Evolutionary conservation across 441 rosid species (phyloP), one percentile per base, ranked within the genome.

Genomic region (Pelargonium myrrhifolium): DNA sequence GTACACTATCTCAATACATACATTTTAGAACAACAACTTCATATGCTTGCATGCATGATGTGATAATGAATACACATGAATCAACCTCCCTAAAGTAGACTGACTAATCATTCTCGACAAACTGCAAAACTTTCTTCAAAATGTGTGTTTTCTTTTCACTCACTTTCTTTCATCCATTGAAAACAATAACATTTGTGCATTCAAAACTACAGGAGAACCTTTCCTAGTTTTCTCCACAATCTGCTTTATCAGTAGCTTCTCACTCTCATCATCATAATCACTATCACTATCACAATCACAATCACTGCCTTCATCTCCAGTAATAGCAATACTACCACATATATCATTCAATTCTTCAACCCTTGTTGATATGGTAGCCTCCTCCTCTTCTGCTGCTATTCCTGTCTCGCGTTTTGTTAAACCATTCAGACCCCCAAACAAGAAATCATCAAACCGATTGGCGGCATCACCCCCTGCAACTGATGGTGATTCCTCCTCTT

Each of bases 171-270:
- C 83, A 68, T 84, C 84, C 80, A 73, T 66, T 3, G 83, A 81
- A 68, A 80, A 78, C 66, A 90, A 59, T 73, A 80, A 39, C 21
- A 75, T 83, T 74, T 85, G 96, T 40, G 94, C 98, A 70, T 88
- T 86, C 65, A 86, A 45, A 79, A 90, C 76, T 28, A 69, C 89
- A 18, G 93, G 90, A 64, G 89, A 85, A 20, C 95, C 95, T 80
- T 81, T 83, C 82, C 79, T 93, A 58, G 89, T 86, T 77, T 85
- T 85, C 85, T 93, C 93, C 64, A 90, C 88, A 72, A 90, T 87
- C 75, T 87, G 93, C 73, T 86, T 77, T 67, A 90, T 93, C 77
- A 93, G 65, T 66, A 77, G 81, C 83, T 82, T 81, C 84, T 85
- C 88, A 76, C 83, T 79, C 74, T 87, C 96, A 68, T 72, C 86